phyloP scores from a whole-genome alignment of 306 rosid species.

The Fragaria iinumae region DNA sequence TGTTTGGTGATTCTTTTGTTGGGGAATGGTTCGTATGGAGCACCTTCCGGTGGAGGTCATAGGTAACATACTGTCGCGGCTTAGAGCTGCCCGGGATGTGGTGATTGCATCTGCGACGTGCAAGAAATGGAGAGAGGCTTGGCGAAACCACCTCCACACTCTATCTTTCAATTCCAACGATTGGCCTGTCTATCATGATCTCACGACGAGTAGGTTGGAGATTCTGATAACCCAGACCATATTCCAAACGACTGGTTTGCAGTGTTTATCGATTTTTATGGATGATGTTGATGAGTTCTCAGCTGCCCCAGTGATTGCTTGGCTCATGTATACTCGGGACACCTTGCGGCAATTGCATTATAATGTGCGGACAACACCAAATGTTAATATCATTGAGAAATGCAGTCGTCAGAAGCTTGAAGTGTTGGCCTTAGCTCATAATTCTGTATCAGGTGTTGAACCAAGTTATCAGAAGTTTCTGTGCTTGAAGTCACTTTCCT shows the following conservation, averaged over 20 bases:
- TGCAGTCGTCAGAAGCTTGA: conserved; percentile 70
- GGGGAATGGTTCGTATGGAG: conserved; percentile 69
- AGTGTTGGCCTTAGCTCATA: conserved; percentile 52
- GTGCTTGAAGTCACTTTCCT: conserved; percentile 62
- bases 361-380: conserved; percentile 60
- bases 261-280: conserved; percentile 59
- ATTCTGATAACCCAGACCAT: conserved; percentile 79
- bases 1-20: neutral
- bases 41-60: conserved; percentile 82
- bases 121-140: conserved; percentile 69
- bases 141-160: conserved; percentile 59
- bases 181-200: conserved; percentile 57
- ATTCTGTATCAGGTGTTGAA: conserved; percentile 62
- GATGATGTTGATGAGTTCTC: conserved; percentile 72
- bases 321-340: conserved; percentile 79
- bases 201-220: conserved; percentile 53
- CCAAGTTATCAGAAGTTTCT: conserved; percentile 74
- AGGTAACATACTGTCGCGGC: conserved; percentile 76
- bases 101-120: conserved; percentile 82
- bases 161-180: conserved; percentile 69
- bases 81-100: conserved; percentile 68
- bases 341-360: conserved; percentile 50
- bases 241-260: conserved; percentile 72
- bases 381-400: conserved; percentile 60
- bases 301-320: conserved; percentile 68